Percentiles rank a stretch among this genome's conserved stretches.
Evolutionary conservation across 2,329 filamentous ascomycete genomes (phyloP).

Genomic region (Magnaporthiopsis poae): DNA sequence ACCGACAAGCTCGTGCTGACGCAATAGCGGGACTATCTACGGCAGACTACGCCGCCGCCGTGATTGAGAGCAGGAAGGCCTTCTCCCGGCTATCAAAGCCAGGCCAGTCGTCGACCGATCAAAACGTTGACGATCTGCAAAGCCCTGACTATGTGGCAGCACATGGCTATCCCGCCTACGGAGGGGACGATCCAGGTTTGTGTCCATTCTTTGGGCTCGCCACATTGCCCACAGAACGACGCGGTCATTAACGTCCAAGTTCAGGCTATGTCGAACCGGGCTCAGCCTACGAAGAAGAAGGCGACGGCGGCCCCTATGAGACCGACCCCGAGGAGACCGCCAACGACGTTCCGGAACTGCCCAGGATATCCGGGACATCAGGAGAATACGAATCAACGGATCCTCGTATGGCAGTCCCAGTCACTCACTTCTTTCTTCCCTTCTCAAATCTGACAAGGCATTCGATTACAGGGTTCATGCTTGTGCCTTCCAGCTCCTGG

Average conservation of each 20-base stretch:
- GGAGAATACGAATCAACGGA: background rate
- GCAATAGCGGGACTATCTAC: background rate
- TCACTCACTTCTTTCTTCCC: background rate
- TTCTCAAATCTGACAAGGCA: background rate
- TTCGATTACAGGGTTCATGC: background rate
- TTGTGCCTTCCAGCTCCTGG: background rate
- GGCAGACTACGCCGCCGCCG: background rate
- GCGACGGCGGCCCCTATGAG: background rate
- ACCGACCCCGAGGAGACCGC: background rate
- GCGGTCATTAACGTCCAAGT: background rate
- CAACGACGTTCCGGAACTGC: background rate
- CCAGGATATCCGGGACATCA: background rate
- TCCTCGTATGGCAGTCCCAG: background rate
- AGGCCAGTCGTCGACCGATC: background rate
- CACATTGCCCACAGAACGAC: background rate
- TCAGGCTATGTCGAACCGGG: background rate
- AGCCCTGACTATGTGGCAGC: background rate
- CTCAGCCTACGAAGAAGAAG: background rate
- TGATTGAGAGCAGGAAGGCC: background rate
- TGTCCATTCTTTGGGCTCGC: background rate
- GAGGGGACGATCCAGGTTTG: background rate
- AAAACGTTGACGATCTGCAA: background rate
- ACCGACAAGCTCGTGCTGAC: background rate
- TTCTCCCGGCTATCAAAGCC: background rate
- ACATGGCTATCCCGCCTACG: background rate